A percentile compares a stretch with the other conserved stretches of the same genome.
These are phyloP conservation scores for Penicillium soppii DNA, from an alignment of 495 filamentous ascomycete species.

Conservation along the genomic window DNA sequence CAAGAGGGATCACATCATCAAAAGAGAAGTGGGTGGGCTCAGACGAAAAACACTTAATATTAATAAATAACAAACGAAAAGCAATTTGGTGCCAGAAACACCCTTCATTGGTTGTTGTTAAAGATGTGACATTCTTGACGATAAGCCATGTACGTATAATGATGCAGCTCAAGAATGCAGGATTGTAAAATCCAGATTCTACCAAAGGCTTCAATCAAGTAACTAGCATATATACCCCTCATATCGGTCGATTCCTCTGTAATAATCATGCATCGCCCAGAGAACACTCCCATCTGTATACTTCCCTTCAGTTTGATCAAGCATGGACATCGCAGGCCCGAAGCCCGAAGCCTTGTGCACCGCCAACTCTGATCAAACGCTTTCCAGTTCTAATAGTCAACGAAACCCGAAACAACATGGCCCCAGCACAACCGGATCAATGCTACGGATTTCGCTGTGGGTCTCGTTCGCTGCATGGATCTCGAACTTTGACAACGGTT, in stretches of 20 bases:
- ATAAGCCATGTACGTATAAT: no score
- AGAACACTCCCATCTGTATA: background rate
- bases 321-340: background rate
- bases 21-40: no score
- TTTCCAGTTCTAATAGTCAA: background rate
- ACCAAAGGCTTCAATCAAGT: background rate
- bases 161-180: background rate
- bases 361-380: background rate
- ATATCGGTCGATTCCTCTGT: background rate
- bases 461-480: slow-evolving; percentile 28
- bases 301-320: background rate
- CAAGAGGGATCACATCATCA: no score
- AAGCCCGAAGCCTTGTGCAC: background rate
- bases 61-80: no score
- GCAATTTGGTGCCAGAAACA: no score
- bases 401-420: background rate
- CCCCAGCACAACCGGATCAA: slow-evolving; percentile 13
- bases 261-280: background rate
- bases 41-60: no score
- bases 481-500: slow-evolving; percentile 27
- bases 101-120: no score
- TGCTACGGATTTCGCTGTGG: slow-evolving; percentile 26
- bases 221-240: background rate
- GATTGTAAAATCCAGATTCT: background rate
- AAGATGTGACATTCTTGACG: no score